Evolutionary conservation across 805 yeast genomes (phyloP).

Genomic region (Kazachstania bromeliacearum): DNA sequence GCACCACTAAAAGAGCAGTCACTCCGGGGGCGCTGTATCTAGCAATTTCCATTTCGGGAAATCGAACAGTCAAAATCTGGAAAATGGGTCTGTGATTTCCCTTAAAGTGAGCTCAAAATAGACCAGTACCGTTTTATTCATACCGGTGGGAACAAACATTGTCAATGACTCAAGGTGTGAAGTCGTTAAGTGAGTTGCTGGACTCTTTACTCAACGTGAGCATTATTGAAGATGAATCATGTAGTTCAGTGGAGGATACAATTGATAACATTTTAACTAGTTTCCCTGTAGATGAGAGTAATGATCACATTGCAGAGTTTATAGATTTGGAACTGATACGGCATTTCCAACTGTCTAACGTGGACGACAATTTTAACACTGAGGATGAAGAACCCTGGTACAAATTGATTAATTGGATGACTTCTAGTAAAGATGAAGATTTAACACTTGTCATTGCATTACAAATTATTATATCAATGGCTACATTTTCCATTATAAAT

Average conservation of each 20-base stretch:
- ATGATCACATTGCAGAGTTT: constrained; percentile 11
- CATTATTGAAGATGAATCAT: background rate
- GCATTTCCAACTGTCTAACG: constrained; percentile 11
- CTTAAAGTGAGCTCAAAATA: no score
- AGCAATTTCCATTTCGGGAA: no score
- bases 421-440: constrained; percentile 3
- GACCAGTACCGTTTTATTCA: no score
- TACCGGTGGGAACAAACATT: no score
- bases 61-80: no score
- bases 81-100: no score
- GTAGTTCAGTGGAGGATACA: background rate
- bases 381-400: constrained; percentile 9
- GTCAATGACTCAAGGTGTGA: no score
- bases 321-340: constrained; percentile 13
- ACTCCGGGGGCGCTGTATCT: no score
- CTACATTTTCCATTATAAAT: constrained; percentile 18
- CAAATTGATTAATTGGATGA: constrained; percentile 4
- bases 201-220: no score
- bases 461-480: constrained; percentile 19
- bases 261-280: background rate
- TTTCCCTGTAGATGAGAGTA: background rate
- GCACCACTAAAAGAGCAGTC: no score
- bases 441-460: background rate
- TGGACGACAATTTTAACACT: constrained; percentile 15
- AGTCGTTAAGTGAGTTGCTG: no score